These are phyloP conservation scores for Aspergillus arachidicola DNA, from an alignment of 2,329 filamentous ascomycete species.

Conservation along the genomic window DNA sequence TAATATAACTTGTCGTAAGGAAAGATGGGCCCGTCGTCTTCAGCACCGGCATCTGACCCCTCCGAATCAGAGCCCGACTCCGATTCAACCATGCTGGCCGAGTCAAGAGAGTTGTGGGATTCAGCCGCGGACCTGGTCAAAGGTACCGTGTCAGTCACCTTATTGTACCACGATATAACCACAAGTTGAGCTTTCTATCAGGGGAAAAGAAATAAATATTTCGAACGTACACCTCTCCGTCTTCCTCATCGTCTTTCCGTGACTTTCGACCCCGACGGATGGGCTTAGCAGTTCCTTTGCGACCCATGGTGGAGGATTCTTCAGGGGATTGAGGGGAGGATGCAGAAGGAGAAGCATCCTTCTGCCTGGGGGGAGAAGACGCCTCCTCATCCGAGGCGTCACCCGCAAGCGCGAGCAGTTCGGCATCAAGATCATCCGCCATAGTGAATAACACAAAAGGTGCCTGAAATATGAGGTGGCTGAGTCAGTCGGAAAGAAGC, in stretches of 20 bases:
- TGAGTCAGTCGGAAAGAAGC: neutral
- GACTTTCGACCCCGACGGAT: conserved; percentile 48
- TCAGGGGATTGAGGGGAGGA: conserved; percentile 52
- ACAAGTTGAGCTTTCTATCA: too few relatives aligned
- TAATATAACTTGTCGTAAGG: conserved; percentile 86
- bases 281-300: conserved; percentile 49
- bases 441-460: conserved; percentile 54
- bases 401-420: conserved; percentile 88
- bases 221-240: conserved; percentile 76
- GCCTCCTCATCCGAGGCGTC: conserved; percentile 59
- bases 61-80: conserved; percentile 79
- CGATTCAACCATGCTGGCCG: conserved; percentile 87
- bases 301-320: conserved; percentile 47
- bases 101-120: conserved; percentile 74
- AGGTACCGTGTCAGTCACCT: conserved; percentile 15
- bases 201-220: conserved; percentile 4
- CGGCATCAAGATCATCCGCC: conserved; percentile 83
- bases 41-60: conserved; percentile 49
- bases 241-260: conserved; percentile 69
- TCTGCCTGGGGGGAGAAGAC: conserved; percentile 58
- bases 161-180: neutral
- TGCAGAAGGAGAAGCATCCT: conserved; percentile 55
- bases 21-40: conserved; percentile 60
- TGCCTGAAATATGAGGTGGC: conserved; percentile 16
- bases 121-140: conserved; percentile 64